These are phyloP conservation scores for Russula vinacea DNA, from an alignment of 768 basidiomycete genomes.

Conservation along the genomic window DNA sequence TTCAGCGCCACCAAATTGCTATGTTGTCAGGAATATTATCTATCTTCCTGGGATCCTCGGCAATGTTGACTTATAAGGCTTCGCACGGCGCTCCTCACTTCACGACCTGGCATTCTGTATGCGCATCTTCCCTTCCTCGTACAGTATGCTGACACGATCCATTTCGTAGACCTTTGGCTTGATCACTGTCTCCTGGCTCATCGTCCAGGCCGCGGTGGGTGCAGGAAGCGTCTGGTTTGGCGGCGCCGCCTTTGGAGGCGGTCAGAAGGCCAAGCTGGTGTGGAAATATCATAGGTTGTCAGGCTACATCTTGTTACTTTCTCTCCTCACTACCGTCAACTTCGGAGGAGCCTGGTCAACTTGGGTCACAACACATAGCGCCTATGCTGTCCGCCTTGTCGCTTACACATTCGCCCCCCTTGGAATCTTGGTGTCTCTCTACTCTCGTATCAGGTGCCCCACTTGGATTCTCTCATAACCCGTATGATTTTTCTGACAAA, in stretches of 20 bases:
- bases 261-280: constrained; percentile 61
- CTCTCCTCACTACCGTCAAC: constrained; percentile 58
- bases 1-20: constrained; percentile 65
- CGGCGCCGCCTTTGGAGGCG: constrained; percentile 69
- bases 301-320: constrained; percentile 66
- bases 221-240: constrained; percentile 75
- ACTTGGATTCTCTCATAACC: neutral
- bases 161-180: constrained; percentile 57
- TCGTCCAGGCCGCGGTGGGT: constrained; percentile 59
- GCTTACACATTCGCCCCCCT: constrained; percentile 31
- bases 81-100: constrained; percentile 54
- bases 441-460: constrained; percentile 32
- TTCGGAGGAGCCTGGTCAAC: constrained; percentile 69
- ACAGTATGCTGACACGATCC: constrained; percentile 4
- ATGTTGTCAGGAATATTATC: constrained; percentile 56
- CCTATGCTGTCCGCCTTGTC: constrained; percentile 34
- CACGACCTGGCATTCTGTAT: constrained; percentile 71
- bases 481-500: neutral
- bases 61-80: constrained; percentile 62
- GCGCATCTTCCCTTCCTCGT: constrained; percentile 29
- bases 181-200: constrained; percentile 57
- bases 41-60: constrained; percentile 56
- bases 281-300: constrained; percentile 86
- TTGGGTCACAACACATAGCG: constrained; percentile 48
- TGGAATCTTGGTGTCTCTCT: constrained; percentile 36